Evolutionary conservation across 352 stramenopile genomes (phyloP).

Genomic region (Phytopythium kandeliae): DNA sequence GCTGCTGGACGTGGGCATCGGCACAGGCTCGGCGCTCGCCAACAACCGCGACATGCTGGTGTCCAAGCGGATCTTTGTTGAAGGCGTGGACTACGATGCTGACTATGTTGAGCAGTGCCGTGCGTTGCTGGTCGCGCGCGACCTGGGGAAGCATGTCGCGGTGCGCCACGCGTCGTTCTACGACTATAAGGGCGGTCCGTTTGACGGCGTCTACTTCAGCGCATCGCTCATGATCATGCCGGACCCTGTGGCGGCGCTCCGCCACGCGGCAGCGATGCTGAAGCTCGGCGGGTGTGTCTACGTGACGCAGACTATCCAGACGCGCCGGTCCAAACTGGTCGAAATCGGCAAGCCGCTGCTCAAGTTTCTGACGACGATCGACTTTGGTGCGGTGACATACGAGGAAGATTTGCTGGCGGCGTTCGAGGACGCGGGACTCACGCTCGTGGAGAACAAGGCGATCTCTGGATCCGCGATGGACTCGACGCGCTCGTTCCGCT

Average conservation of each 20-base stretch:
- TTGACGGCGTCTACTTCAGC: constrained; percentile 91
- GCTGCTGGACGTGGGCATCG: constrained; percentile 88
- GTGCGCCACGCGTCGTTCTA: constrained; percentile 82
- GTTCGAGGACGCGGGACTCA: constrained; percentile 61
- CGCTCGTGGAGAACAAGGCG: constrained; percentile 41
- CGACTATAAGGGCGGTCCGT: constrained; percentile 57
- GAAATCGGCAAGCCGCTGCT: constrained; percentile 85
- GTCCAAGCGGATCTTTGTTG: constrained; percentile 63
- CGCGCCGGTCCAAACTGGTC: constrained; percentile 48
- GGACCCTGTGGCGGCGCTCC: constrained; percentile 77
- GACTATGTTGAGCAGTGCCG: constrained; percentile 81
- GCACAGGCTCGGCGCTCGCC: constrained; percentile 67
- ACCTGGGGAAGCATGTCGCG: constrained; percentile 39
- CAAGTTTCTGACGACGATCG: constrained; percentile 91
- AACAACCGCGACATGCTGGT: constrained; percentile 61
- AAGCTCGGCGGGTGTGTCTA: constrained; percentile 69
- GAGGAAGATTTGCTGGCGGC: constrained; percentile 64
- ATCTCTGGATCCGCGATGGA: constrained; percentile 52
- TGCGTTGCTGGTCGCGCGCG: constrained; percentile 28
- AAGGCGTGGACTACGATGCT: constrained; percentile 88
- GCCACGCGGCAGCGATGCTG: constrained; percentile 57
- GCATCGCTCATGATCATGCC: constrained; percentile 91
- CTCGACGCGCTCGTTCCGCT: constrained; percentile 59
- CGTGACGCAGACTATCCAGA: constrained; percentile 92
- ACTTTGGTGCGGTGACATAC: constrained; percentile 89